Conservation (phyloP, 1,284 basidiomycete genomes). For the Apiotrichum akiyoshidainum region DNA sequence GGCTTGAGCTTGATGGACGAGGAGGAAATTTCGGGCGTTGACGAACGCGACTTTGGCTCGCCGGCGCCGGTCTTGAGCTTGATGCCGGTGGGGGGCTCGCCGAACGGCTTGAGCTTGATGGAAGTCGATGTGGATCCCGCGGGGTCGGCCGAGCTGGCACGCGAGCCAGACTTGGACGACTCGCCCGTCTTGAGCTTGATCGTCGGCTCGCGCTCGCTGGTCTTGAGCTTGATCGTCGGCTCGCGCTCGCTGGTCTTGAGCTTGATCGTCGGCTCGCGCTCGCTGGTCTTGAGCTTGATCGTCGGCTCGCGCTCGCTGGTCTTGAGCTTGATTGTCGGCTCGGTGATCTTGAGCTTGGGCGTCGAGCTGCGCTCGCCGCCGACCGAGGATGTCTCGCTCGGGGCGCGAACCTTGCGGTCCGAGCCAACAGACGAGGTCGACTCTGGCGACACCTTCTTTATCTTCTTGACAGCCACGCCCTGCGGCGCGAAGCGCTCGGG, state of each 20-base stretch:
- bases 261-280: no score
- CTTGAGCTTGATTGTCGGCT: no score
- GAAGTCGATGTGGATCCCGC: not conserved
- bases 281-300: no score
- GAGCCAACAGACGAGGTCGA: not conserved
- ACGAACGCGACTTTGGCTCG: no score
- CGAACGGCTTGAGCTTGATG: not conserved
- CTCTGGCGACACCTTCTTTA: not conserved
- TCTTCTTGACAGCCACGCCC: conserved; percentile 4
- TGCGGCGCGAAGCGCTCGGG: not conserved
- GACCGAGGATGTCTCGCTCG: no score
- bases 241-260: no score
- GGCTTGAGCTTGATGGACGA: not conserved
- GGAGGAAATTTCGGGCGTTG: not conserved
- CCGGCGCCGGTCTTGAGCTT: not conserved
- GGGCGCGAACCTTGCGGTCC: not conserved
- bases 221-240: no score
- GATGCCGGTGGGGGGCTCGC: not conserved
- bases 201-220: no score
- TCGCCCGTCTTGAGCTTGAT: not conserved
- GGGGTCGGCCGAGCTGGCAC: no score
- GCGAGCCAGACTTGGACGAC: not conserved
- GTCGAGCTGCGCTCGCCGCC: no score
- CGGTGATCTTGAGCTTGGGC: no score
- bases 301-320: no score